A percentile compares a stretch with the other conserved stretches of the same genome.
Conservation (phyloP, 2,329 filamentous ascomycete genomes). For the Xylariaceae sp. region DNA sequence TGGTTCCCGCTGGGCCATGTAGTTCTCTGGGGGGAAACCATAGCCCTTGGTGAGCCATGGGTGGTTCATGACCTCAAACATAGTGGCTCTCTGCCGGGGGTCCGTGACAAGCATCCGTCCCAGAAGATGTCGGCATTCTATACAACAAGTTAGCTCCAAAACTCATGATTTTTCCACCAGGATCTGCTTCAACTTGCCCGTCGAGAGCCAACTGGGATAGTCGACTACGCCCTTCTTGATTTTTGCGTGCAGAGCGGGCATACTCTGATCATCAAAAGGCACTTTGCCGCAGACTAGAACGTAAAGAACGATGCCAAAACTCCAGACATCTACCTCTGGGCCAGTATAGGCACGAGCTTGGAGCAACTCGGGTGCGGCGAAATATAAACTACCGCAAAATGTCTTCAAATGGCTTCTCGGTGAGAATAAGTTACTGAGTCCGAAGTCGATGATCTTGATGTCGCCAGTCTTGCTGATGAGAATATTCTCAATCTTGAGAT, state of each 20-base stretch:
- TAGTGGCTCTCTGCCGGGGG: constrained; percentile 75
- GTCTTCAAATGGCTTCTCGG: constrained; percentile 84
- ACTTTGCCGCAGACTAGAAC: constrained; percentile 97
- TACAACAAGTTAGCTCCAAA: constrained; percentile 33
- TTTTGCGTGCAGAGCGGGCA: constrained; percentile 96
- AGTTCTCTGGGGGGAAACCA: constrained; percentile 80
- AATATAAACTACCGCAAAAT: constrained; percentile 96
- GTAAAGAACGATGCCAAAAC: constrained; percentile 96
- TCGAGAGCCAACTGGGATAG: constrained; percentile 88
- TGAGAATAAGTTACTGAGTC: constrained; percentile 90
- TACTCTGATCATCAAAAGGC: constrained; percentile 97
- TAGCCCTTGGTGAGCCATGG: constrained; percentile 96
- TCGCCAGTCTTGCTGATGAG: constrained; percentile 98
- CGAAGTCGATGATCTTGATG: constrained; percentile 99
- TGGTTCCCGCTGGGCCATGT: constrained; percentile 76
- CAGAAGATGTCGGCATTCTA: constrained; percentile 90
- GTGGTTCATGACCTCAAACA: constrained; percentile 89
- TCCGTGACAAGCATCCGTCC: constrained; percentile 95
- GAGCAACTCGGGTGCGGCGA: constrained; percentile 89
- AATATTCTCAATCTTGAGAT: constrained; percentile 98
- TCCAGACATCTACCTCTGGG: constrained; percentile 97
- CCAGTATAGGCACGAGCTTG: constrained; percentile 93
- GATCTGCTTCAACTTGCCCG: constrained; percentile 54
- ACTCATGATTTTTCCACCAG: constrained; percentile 6
- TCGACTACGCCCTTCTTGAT: constrained; percentile 97